phyloP scores from a whole-genome alignment of 2,329 filamentous ascomycete species.

The Thermomyces lanuginosus region DNA sequence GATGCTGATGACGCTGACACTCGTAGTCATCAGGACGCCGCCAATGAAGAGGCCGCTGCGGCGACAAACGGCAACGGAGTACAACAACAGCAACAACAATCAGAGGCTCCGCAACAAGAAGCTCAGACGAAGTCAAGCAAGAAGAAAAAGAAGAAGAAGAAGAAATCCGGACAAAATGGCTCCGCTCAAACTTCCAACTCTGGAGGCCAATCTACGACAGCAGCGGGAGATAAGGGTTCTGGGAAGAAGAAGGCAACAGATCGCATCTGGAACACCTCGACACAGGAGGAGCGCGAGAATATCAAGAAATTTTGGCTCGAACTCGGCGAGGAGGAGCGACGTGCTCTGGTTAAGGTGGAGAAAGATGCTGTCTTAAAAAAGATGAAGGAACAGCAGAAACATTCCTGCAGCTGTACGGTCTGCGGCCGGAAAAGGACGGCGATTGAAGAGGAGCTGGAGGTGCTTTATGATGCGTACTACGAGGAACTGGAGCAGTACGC shows the following conservation, averaged over 20 bases:
- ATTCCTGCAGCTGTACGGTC: slow-evolving; percentile 94
- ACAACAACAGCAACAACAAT: no score
- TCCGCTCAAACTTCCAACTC: no score
- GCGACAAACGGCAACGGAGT: slow-evolving; percentile 11
- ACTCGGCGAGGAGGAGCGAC: slow-evolving; percentile 81
- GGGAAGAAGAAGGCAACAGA: slow-evolving; percentile 44
- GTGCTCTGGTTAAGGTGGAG: slow-evolving; percentile 91
- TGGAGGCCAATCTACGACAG: slow-evolving; percentile 26
- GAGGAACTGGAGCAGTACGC: slow-evolving; percentile 96
- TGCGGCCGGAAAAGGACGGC: slow-evolving; percentile 91
- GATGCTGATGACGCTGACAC: slow-evolving; percentile 23
- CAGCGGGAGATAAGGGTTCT: slow-evolving; percentile 16
- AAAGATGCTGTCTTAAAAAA: slow-evolving; percentile 96
- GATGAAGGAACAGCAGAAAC: slow-evolving; percentile 99
- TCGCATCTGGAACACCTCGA: slow-evolving; percentile 95
- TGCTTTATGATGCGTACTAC: slow-evolving; percentile 96
- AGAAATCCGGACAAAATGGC: slow-evolving; percentile 13
- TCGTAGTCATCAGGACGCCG: slow-evolving; percentile 39
- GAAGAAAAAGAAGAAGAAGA: slow-evolving; percentile 27
- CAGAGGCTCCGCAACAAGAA: no score
- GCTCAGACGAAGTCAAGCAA: slow-evolving; percentile 21
- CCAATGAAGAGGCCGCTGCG: slow-evolving; percentile 18
- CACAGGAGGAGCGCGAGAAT: slow-evolving; percentile 81
- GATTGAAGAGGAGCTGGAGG: slow-evolving; percentile 94
- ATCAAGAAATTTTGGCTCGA: slow-evolving; percentile 98